Conservation (phyloP, 371 early-diverging fungal genomes). For the Rhizopus delemar region DNA sequence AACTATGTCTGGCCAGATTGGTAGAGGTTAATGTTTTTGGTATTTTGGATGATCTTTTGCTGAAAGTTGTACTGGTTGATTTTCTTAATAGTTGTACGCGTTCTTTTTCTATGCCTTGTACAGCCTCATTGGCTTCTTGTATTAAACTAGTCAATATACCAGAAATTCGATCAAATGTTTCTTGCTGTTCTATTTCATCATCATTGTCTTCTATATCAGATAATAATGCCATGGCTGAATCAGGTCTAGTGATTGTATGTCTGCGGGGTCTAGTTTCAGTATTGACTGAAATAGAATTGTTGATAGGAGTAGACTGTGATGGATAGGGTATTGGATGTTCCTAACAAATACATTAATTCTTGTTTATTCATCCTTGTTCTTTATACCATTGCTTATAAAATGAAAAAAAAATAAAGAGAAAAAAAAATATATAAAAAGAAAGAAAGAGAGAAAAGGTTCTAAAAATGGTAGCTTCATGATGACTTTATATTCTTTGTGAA, state of each 20-base stretch:
- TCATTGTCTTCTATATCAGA: constrained; percentile 33
- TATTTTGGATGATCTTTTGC: constrained; percentile 13
- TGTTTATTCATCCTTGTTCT: neutral
- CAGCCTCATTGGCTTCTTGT: constrained; percentile 52
- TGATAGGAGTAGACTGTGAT: constrained; percentile 5
- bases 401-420: constrained; percentile 1
- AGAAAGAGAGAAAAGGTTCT: constrained; percentile 6
- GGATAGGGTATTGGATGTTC: constrained; percentile 31
- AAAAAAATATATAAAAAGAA: constrained; percentile 3
- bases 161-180: constrained; percentile 47
- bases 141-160: constrained; percentile 41
- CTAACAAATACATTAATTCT: neutral
- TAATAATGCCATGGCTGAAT: constrained; percentile 37
- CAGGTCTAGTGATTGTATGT: constrained; percentile 49
- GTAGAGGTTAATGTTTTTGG: constrained; percentile 8
- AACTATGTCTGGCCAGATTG: constrained; percentile 1
- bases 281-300: constrained; percentile 6
- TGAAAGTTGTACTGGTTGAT: neutral
- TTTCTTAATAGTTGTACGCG: constrained; percentile 24
- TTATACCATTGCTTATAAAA: constrained; percentile 14
- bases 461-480: constrained; percentile 11
- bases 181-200: constrained; percentile 28
- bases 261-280: constrained; percentile 19
- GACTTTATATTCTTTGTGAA: constrained; percentile 8
- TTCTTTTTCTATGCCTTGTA: constrained; percentile 36